Conservation (phyloP, 257 asterid genomes). For the Lavandula angustifolia region DNA sequence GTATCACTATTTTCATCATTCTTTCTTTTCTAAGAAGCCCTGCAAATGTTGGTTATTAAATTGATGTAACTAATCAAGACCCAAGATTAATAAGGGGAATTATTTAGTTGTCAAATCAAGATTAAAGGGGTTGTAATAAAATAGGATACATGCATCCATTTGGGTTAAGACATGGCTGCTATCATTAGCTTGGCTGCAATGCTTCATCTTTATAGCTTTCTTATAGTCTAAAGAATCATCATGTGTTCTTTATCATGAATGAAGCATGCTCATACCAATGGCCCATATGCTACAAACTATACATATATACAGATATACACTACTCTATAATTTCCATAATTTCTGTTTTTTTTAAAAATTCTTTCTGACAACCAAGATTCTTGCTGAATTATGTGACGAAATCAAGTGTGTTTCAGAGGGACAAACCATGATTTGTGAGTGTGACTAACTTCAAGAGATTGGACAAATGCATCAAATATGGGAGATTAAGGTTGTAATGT, state of each 20-base stretch:
- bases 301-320: background rate
- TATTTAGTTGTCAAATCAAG: conserved; percentile 18
- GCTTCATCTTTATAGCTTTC: conserved; percentile 39
- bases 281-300: conserved; percentile 32
- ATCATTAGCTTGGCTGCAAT: conserved; percentile 40
- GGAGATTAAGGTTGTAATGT: background rate
- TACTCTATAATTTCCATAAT: background rate
- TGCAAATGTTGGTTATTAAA: too few relatives aligned
- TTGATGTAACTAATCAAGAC: too few relatives aligned
- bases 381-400: conserved; percentile 29
- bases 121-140: background rate
- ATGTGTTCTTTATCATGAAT: conserved; percentile 32
- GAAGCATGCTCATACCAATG: conserved; percentile 43
- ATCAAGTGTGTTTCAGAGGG: conserved; percentile 22
- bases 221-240: conserved; percentile 41
- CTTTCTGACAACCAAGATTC: conserved; percentile 32
- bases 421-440: conserved; percentile 25
- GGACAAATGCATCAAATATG: conserved; percentile 15
- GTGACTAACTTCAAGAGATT: conserved; percentile 32
- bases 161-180: conserved; percentile 29
- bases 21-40: too few relatives aligned
- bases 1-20: too few relatives aligned
- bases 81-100: background rate
- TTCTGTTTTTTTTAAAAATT: background rate
- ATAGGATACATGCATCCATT: conserved; percentile 17